Evolutionary conservation across 768 basidiomycete species (phyloP).

Genomic region (Mycena indigotica): DNA sequence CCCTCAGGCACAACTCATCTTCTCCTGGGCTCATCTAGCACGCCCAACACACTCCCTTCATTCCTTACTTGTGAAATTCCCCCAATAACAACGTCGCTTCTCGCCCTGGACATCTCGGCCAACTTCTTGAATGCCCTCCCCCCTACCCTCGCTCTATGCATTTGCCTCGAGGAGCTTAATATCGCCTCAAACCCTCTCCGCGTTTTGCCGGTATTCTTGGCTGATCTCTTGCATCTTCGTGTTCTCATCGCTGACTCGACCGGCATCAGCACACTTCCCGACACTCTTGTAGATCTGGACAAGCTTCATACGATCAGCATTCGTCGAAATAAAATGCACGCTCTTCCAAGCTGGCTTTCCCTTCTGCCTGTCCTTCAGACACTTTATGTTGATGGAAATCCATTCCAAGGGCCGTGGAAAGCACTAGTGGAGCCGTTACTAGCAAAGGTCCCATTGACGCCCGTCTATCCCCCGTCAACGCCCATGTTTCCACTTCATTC

Average conservation of each 20-base stretch:
- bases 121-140: constrained; percentile 87
- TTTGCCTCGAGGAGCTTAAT: constrained; percentile 88
- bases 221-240: constrained; percentile 72
- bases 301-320: constrained; percentile 88
- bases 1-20: constrained; percentile 88
- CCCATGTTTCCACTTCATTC: constrained; percentile 59
- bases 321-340: constrained; percentile 83
- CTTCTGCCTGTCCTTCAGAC: constrained; percentile 83
- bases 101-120: constrained; percentile 91
- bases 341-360: constrained; percentile 94
- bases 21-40: constrained; percentile 78
- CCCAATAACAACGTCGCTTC: constrained; percentile 72
- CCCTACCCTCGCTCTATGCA: constrained; percentile 77
- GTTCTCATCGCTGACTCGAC: constrained; percentile 94
- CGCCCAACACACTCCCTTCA: constrained; percentile 74
- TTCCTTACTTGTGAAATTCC: constrained; percentile 75
- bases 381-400: constrained; percentile 92
- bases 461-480: constrained; percentile 66
- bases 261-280: constrained; percentile 75
- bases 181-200: constrained; percentile 89
- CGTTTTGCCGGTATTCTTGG: constrained; percentile 88
- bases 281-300: constrained; percentile 69
- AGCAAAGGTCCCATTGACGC: constrained; percentile 59
- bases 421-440: constrained; percentile 85
- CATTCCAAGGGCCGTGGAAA: constrained; percentile 93